Percentiles rank a stretch among this genome's conserved stretches.
phyloP scores from a whole-genome alignment of 306 rosid species.

The Arachis hypogaea region DNA sequence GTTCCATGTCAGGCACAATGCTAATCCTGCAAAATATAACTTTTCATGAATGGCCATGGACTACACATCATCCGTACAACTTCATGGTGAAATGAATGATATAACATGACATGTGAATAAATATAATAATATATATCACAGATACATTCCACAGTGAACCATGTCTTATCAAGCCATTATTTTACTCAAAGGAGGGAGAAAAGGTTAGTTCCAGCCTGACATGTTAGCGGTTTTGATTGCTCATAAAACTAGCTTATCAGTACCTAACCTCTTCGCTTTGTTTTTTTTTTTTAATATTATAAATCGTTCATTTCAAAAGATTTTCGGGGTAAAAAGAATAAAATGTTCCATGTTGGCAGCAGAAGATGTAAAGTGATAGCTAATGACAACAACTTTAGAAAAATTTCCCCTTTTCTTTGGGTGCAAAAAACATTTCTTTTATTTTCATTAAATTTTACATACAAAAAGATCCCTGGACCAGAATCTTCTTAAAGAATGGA shows the following conservation, averaged over 20 bases:
- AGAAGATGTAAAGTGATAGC: neutral
- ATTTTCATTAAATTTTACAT: neutral
- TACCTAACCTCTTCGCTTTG: neutral
- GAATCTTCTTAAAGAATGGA: neutral
- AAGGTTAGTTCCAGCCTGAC: too few species aligned
- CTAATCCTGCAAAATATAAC: conserved; percentile 64
- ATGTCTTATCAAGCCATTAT: too few species aligned
- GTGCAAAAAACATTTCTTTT: neutral
- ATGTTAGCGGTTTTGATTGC: neutral
- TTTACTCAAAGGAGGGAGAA: too few species aligned
- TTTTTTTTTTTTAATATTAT: conserved; percentile 1
- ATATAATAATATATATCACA: neutral
- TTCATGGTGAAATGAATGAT: neutral
- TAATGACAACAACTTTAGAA: neutral
- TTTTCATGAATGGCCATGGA: conserved; percentile 35
- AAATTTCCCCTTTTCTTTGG: too few species aligned
- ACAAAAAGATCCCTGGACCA: conserved; percentile 21
- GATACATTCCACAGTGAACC: conserved; percentile 21
- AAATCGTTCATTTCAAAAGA: neutral
- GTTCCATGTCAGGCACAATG: conserved; percentile 82
- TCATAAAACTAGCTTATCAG: conserved; percentile 19
- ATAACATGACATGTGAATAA: conserved; percentile 18
- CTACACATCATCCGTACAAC: conserved; percentile 14
- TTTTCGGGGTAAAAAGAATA: conserved; percentile 1
- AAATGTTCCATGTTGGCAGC: neutral